Base-by-base conservation (phyloP, 176 grass and related monocot species). In the Eleusine coracana region DNA sequence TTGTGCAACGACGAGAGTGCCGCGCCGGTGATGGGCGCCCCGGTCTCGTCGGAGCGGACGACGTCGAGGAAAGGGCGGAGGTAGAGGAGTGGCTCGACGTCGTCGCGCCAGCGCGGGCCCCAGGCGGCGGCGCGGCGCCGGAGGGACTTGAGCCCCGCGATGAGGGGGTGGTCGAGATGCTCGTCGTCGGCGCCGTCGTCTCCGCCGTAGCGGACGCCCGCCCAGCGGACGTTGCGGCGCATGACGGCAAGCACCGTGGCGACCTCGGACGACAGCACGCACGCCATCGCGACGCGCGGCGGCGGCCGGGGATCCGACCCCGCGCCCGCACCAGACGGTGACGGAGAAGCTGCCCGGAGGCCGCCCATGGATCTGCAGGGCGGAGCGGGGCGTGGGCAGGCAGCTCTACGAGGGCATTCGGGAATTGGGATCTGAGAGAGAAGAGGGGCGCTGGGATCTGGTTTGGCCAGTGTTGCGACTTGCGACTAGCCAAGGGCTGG, bases 221-320 rank as follows among this genome's bases (percentile, higher is more conserved):
- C 93, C 96, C 96, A 99, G 36, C 96, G 87, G 41, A 99, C 96
- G 87, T 99, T 99, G 79, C 93, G 91, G 74, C 96, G 91, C 96
- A 99, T 99, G 79, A 99, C 93, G 58, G 96, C 91, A 50, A 99
- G 85, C 82, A 99, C 91, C 12, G 93, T 92, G 77, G 89, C 89
- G n/a, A 95, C 96, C 96, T 99, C 96, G 5, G 93, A 87, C 59
- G 87, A 83, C 72, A 98, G 75, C 75, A 98, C 91, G 77, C 96
- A 98, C 16, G 96, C 87, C 80, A 99, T 89, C 70, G 91, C 84
- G 60, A 90, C 67, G 13, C 80, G 56, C 80, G 29, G 73, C 72
- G 52, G 31, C 55, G 75, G 37, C 20, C 37, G 16, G 28, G 9
- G 78, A 21, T 64, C 78, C 73, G 58, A 42, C 39, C 66, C 78